Evolutionary conservation across 1,284 basidiomycete species (phyloP), one percentile per base, ranked within the genome.

Genomic region (Takashimella tepidaria): DNA sequence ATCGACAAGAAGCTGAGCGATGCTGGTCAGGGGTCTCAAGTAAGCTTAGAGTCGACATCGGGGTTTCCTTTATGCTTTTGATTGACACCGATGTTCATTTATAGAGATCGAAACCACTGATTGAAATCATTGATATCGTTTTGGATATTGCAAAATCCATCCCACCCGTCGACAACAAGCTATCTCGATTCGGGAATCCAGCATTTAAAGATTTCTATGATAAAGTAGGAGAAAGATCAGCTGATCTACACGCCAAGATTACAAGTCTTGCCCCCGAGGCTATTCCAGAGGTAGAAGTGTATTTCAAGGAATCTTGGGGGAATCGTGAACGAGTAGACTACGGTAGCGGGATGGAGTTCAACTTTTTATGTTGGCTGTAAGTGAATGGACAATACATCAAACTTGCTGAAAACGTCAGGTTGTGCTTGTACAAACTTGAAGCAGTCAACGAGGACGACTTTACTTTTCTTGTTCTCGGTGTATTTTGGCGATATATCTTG

Each of bases 261-360:
- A 82, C 84, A 0, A 78, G 79, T 3, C 67, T 92, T 1, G 82
- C 85, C 0, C 50, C 67, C 2, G 83, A 82, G 5, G 81, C 84
- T 1, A 78, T 84, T 1, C 67, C 76, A 2, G 92, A 95, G 68
- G 70, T 93, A 8, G 82, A 84, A 3, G 79, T 79, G 0, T 98
- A 98, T 74, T 88, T 98, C 62, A 78, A 81, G 45, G 88, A 96
- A 68, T 77, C 85, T 21, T 98, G 92, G 93, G 95, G 95, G 0
- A 97, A 90, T 72, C 80, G 87, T 40, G 83, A 87, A 51, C 80
- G 95, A 4, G 93, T 99, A 57, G 96, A 99, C 75, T 99, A 99
- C 74, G 95, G 96, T 8, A 96, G 92, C 67, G 95, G 95, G 2
- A 98, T 98, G 92, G 96, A 99, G 73, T 81, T 98, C 55, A 97